Conservation (phyloP, 306 rosid species). For the Begonia peltatifolia region DNA sequence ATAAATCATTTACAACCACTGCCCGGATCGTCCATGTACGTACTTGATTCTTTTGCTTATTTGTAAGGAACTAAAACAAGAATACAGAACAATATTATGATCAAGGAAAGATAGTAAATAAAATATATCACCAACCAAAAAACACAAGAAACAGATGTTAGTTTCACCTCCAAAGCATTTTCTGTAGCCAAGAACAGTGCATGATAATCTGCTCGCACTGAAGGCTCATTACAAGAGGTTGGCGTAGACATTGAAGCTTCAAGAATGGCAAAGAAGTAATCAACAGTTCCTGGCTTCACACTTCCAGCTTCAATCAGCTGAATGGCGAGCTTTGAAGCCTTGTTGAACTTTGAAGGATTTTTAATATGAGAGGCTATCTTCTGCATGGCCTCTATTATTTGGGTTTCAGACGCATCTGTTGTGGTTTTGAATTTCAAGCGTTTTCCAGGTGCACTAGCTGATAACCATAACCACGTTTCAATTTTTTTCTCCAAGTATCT, state of each 20-base stretch:
- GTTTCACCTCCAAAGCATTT: constrained; percentile 44
- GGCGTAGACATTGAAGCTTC: constrained; percentile 75
- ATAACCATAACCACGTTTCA: constrained; percentile 12
- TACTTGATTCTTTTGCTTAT: constrained; percentile 70
- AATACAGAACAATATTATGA: not conserved
- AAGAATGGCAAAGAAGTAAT: constrained; percentile 47
- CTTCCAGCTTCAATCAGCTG: constrained; percentile 88
- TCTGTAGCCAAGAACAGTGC: constrained; percentile 58
- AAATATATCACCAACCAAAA: not conserved
- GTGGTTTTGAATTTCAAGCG: constrained; percentile 72
- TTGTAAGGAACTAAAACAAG: constrained; percentile 41
- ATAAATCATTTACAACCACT: constrained; percentile 68
- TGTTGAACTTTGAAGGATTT: constrained; percentile 59
- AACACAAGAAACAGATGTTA: not conserved
- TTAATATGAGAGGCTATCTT: constrained; percentile 83
- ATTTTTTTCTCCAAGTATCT: constrained; percentile 5
- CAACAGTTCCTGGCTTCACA: constrained; percentile 57
- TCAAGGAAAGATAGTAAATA: not conserved
- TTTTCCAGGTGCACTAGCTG: constrained; percentile 48
- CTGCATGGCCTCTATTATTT: constrained; percentile 79
- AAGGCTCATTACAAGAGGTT: constrained; percentile 60
- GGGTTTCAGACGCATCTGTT: constrained; percentile 78
- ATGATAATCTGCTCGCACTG: constrained; percentile 58
- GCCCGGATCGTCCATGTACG: constrained; percentile 45
- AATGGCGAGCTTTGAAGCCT: constrained; percentile 87